These are phyloP conservation scores for Penicillium concentricum DNA, from an alignment of 2,329 filamentous ascomycete species.

Conservation along the genomic window DNA sequence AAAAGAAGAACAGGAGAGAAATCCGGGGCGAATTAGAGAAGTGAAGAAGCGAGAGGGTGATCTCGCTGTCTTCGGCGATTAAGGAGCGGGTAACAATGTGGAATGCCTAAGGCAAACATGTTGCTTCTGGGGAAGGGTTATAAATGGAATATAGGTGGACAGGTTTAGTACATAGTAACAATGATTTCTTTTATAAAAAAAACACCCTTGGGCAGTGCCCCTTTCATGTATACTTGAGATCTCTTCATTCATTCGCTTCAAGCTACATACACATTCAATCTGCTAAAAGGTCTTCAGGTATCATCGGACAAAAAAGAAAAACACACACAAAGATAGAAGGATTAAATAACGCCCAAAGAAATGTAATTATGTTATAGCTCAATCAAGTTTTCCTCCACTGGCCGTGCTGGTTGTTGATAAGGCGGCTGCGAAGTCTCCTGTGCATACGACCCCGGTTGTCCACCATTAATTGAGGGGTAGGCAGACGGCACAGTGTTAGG, in stretches of 20 bases:
- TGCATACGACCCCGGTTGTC: constrained; percentile 21
- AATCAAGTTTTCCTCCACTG: constrained; percentile 27
- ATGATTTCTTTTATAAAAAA: no score
- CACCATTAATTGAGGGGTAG: constrained; percentile 17
- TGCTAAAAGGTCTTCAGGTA: constrained; percentile 20
- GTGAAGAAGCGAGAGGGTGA: constrained; percentile 10
- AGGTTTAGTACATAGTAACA: not conserved
- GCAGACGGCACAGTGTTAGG: constrained; percentile 10
- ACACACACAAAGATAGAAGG: constrained; percentile 1
- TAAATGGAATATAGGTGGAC: not conserved
- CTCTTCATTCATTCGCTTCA: not conserved
- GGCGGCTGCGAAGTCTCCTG: constrained; percentile 15
- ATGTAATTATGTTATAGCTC: constrained; percentile 21
- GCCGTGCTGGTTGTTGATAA: constrained; percentile 17
- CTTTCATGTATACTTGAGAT: not conserved
- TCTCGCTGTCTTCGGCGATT: constrained; percentile 20
- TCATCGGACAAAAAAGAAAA: constrained; percentile 15
- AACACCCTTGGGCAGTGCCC: not conserved
- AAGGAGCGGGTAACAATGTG: constrained; percentile 13
- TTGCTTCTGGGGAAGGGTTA: not conserved
- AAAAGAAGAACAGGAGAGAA: not conserved
- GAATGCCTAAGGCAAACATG: not conserved
- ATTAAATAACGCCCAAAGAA: constrained; percentile 2
- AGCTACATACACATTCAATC: constrained; percentile 13
- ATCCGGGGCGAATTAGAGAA: constrained; percentile 2